Percentiles rank a stretch among this genome's conserved stretches.
These are phyloP conservation scores for Halophytophthora batemanensis DNA, from an alignment of 352 stramenopile species.

Conservation along the genomic window DNA sequence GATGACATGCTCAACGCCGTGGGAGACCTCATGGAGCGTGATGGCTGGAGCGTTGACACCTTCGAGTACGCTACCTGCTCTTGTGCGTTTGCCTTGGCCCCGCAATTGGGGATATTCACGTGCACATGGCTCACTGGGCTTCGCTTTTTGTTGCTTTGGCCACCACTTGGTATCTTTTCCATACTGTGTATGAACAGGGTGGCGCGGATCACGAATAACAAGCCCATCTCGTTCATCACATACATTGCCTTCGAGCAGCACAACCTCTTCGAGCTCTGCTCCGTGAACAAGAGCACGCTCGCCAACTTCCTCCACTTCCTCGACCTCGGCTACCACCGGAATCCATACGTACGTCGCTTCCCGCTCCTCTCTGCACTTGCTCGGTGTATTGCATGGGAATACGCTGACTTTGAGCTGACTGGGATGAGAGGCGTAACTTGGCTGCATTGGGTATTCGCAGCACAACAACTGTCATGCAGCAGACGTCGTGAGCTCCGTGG, in stretches of 20 bases:
- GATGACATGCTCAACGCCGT: conserved; percentile 71
- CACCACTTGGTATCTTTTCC: too few relatives aligned
- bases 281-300: conserved; percentile 71
- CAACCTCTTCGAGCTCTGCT: conserved; percentile 73
- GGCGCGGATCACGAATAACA: conserved; percentile 56
- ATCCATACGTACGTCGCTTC: conserved; percentile 62
- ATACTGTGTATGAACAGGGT: conserved; percentile 37
- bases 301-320: conserved; percentile 80
- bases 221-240: conserved; percentile 78
- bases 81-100: neutral
- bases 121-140: neutral
- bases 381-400: neutral
- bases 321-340: conserved; percentile 77
- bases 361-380: conserved; percentile 4
- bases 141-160: conserved; percentile 7
- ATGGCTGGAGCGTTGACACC: conserved; percentile 75
- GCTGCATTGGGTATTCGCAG: conserved; percentile 30
- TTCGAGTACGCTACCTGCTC: conserved; percentile 41
- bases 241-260: conserved; percentile 84
- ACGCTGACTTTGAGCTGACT: neutral
- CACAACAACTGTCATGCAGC: conserved; percentile 81
- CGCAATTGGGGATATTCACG: neutral
- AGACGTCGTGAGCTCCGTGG: conserved; percentile 77
- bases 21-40: conserved; percentile 64
- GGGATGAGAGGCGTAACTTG: neutral